Evolutionary conservation across 2,329 filamentous ascomycete species (phyloP), one percentile per base, ranked within the genome.

Genomic region (Phaeosphaeria sp.): DNA sequence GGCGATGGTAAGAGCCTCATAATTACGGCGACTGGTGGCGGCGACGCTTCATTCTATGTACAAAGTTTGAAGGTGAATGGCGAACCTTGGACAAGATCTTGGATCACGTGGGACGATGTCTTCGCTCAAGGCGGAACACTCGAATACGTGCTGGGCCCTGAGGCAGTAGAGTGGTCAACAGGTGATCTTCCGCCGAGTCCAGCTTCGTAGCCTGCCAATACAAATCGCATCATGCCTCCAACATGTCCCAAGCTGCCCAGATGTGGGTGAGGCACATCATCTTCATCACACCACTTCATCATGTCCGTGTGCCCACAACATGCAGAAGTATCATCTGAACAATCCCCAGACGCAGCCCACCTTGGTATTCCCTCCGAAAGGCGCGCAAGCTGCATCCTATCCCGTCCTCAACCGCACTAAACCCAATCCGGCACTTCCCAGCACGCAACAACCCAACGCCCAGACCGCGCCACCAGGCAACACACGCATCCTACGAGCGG

Each of bases 61-160:
- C 89, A 91, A 77, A 84, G 83, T 22, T 77, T 91, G 56, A 83
- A 79, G 64, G 83, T 92, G 45, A 91, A 92, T 67, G 88, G 89
- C 0, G 55, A 83, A 69, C 30, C 57, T 0, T 92, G 89, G 88
- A 76, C 82, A 53, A 86, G 85, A 78, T 80, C 82, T 42, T 92
- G 89, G 89, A 74, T 91, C 13, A 81, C 80, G 20, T 91, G 87
- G 86, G 76, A 85, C 17, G 87, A 91, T 63, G 74, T 92, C 22
- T 91, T 91, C 72, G 84, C 82, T 1, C 69, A 84, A 24, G 72
- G 73, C 8, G 89, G 87, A 0, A 86, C 78, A 1, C 72, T 91
- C 63, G 86, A 90, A 42, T 90, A 89, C 69, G 82, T 86, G 18
- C 77, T 91, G n/a, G 89, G 88, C 0, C 48, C 71, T 1, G 74